Percentiles rank a stretch among this genome's conserved stretches.
phyloP scores from a whole-genome alignment of 495 filamentous ascomycete species.

The Durotheca rogersii region DNA sequence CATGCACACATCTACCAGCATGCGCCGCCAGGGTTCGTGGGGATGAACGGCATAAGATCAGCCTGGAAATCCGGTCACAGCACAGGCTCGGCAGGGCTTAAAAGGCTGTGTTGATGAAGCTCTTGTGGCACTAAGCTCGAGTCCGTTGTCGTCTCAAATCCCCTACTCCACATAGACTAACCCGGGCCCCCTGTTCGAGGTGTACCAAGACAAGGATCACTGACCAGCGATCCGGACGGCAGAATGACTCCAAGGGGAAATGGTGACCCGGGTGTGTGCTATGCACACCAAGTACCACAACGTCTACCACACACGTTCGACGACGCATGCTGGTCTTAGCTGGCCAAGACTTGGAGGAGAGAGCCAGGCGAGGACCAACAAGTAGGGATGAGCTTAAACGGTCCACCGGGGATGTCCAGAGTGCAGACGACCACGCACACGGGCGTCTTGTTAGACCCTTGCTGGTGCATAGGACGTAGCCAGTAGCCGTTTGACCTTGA shows the following conservation, averaged over 20 bases:
- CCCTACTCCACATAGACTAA: slow-evolving; percentile 33
- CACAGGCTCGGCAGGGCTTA: slow-evolving; percentile 42
- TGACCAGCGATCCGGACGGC: slow-evolving; percentile 36
- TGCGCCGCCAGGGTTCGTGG: slow-evolving; percentile 32
- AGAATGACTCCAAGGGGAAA: slow-evolving; percentile 35
- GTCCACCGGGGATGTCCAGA: slow-evolving; percentile 33
- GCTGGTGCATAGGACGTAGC: slow-evolving; percentile 30
- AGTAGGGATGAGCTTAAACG: slow-evolving; percentile 35
- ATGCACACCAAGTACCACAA: slow-evolving; percentile 29
- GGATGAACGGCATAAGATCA: slow-evolving; percentile 53
- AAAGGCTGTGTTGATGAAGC: slow-evolving; percentile 33
- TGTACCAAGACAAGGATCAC: slow-evolving; percentile 39
- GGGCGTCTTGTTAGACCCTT: slow-evolving; percentile 32
- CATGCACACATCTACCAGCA: slow-evolving; percentile 8
- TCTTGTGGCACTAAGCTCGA: slow-evolving; percentile 39
- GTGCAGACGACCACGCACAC: slow-evolving; percentile 33
- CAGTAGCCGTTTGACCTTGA: slow-evolving; percentile 36
- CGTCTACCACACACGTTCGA: slow-evolving; percentile 18
- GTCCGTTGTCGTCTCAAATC: slow-evolving; percentile 52
- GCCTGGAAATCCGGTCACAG: slow-evolving; percentile 52
- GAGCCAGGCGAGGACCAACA: slow-evolving; percentile 16
- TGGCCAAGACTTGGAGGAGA: slow-evolving; percentile 25
- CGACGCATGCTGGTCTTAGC: slow-evolving; percentile 18
- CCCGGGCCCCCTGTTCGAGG: slow-evolving; percentile 35
- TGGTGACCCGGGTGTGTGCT: slow-evolving; percentile 31